Evolutionary conservation across 495 filamentous ascomycete species (phyloP), one percentile per base, ranked within the genome.

Genomic region (Penicillium bovifimosum): DNA sequence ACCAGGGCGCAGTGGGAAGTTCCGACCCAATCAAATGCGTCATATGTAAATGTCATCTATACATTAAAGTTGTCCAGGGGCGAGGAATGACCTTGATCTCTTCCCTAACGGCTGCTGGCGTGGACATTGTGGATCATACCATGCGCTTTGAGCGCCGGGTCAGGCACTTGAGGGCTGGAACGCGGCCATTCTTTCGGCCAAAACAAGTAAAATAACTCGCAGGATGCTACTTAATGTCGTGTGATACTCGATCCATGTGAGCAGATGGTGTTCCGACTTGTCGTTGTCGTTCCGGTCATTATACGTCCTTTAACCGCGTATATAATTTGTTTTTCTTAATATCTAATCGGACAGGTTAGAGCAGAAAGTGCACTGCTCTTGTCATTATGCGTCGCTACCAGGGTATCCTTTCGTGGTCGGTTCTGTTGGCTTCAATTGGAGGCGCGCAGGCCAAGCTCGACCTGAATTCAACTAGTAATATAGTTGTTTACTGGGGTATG

Each of bases 401-500:
- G 39, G 56, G 44, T 1, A 43, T 67, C 40, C 55, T 74, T 7
- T 52, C 61, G 11, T 54, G 63, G 20, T 56, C 66, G 3, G 51
- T 65, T 16, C 49, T 64, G 32, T 27, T 69, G 40, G 66, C 70
- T 32, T 56, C 56, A 20, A 34, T 75, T 20, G 54, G 67, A 31
- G 63, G 60, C 53, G 68, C 60, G 9, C 62, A 74, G 50, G 72
- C 71, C 9, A 67, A 64, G 47, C 65, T 83, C 47, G 69, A 78
- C 52, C 44, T 78, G 24, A 53, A 42, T 20, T 73, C 76, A 3
- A 58, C 59, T 4, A 70, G 58, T 41, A 86, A 83, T 60, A 54
- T 85, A 46, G 79, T 74, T 16, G 70, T 85, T 7, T 86, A 86
- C 59, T 86, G 83, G 83, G 83, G 72, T 81, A 64, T 53, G 65